Conservation (phyloP, 139 green algal species). For the Coccomyxa sp. region DNA sequence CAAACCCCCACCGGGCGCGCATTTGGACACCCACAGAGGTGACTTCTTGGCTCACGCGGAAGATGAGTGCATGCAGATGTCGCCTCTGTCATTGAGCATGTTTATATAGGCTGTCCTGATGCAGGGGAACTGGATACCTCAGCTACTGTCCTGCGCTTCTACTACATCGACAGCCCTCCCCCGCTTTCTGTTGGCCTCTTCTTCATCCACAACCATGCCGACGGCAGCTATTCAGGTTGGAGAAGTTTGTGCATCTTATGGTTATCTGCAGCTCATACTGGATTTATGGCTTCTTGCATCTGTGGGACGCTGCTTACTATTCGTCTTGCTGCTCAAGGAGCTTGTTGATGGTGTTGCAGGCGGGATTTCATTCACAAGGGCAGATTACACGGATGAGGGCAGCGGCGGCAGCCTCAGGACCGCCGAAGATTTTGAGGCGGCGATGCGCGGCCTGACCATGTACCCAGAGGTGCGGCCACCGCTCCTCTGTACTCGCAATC, state of each 20-base stretch:
- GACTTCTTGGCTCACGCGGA: neutral
- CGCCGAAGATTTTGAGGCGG: neutral
- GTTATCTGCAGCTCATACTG: neutral
- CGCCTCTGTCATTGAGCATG: neutral
- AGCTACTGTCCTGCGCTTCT: conserved; percentile 9
- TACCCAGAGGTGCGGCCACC: neutral
- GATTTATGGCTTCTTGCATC: neutral
- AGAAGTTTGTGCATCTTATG: neutral
- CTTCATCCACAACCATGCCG: conserved; percentile 5
- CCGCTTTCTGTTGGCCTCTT: conserved; percentile 1
- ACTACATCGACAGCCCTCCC: neutral
- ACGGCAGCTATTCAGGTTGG: conserved; percentile 9
- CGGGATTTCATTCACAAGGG: neutral
- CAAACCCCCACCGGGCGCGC: neutral
- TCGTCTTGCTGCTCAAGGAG: neutral
- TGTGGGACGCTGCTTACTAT: neutral
- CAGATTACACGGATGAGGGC: neutral
- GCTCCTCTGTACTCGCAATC: neutral
- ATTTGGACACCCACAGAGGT: neutral
- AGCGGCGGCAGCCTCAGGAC: conserved; percentile 1
- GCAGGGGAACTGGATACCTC: neutral
- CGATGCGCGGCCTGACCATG: neutral
- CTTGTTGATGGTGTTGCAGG: neutral
- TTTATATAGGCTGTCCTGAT: neutral
- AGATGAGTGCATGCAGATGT: neutral